These are phyloP conservation scores for Corynascus novoguineensis DNA, from an alignment of 495 filamentous ascomycete species.

Conservation along the genomic window DNA sequence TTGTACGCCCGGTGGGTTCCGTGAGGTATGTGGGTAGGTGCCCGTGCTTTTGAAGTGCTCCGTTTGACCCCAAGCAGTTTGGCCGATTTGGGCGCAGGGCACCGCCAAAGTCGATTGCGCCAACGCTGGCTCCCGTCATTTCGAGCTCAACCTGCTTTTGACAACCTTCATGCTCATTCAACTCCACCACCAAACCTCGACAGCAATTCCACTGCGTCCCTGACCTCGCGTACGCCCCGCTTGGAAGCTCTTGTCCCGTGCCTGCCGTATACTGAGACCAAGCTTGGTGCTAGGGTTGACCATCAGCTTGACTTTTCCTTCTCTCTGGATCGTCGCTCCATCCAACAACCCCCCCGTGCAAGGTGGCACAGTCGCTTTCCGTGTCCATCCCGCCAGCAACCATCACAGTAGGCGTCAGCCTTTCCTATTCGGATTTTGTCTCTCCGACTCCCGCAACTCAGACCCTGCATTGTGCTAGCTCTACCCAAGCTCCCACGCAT, in stretches of 20 bases:
- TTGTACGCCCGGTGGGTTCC: too few relatives aligned
- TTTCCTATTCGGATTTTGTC: background rate
- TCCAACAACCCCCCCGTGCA: constrained; percentile 8
- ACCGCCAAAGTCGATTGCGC: constrained; percentile 20
- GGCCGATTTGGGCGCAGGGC: constrained; percentile 22
- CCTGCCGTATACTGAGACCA: constrained; percentile 5
- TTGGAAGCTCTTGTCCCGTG: constrained; percentile 1
- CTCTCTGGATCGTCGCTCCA: constrained; percentile 9
- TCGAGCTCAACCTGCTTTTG: constrained; percentile 25
- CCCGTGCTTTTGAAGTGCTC: constrained; percentile 2
- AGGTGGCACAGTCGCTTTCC: constrained; percentile 13
- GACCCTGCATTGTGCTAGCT: constrained; percentile 8
- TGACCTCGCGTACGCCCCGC: background rate
- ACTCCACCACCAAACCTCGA: constrained; percentile 8
- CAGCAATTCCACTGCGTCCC: constrained; percentile 10
- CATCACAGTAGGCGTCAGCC: background rate
- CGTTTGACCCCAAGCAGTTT: constrained; percentile 10
- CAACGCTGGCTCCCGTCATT: constrained; percentile 26
- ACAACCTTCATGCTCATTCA: constrained; percentile 18
- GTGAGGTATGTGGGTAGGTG: too few relatives aligned
- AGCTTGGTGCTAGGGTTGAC: background rate
- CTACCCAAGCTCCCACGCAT: constrained; percentile 2
- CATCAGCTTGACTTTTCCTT: constrained; percentile 9
- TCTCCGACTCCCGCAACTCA: background rate
- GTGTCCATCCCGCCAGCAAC: constrained; percentile 8